These are phyloP conservation scores for Bryum argenteum DNA, from an alignment of 225 moss, liverwort and hornwort genomes.

Conservation along the genomic window DNA sequence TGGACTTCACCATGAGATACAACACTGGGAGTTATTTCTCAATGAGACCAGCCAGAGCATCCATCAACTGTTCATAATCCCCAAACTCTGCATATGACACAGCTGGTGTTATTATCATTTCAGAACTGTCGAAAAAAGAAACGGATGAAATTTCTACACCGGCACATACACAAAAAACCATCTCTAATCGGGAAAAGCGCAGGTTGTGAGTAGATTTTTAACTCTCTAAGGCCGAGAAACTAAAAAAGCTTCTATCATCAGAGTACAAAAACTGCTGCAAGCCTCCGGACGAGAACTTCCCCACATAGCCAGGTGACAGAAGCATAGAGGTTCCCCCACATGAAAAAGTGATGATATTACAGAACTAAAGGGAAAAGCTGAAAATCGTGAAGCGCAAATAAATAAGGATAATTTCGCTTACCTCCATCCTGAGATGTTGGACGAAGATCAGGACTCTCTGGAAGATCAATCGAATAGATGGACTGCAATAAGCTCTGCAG, in stretches of 20 bases:
- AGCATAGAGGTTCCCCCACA: background rate
- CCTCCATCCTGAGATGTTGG: too few species aligned
- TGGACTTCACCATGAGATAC: background rate
- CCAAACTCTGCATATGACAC: constrained; percentile 22
- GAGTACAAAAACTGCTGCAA: background rate
- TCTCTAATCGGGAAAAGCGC: background rate
- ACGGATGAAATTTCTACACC: background rate
- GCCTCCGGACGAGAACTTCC: background rate
- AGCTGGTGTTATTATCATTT: background rate
- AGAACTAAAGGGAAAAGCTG: too few species aligned
- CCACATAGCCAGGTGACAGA: background rate
- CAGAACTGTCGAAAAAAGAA: background rate
- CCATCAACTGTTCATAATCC: background rate
- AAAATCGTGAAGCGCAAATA: too few species aligned
- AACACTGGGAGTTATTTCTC: background rate
- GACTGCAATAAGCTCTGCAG: constrained; percentile 1
- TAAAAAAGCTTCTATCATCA: background rate
- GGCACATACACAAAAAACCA: background rate
- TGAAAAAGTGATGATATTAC: too few species aligned
- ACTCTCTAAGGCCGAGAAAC: background rate
- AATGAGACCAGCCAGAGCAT: background rate
- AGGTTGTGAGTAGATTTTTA: background rate
- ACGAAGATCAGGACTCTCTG: background rate
- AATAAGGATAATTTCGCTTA: too few species aligned
- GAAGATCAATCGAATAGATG: background rate